phyloP scores from a whole-genome alignment of 257 asterid genomes.

The Scutellaria galericulata region DNA sequence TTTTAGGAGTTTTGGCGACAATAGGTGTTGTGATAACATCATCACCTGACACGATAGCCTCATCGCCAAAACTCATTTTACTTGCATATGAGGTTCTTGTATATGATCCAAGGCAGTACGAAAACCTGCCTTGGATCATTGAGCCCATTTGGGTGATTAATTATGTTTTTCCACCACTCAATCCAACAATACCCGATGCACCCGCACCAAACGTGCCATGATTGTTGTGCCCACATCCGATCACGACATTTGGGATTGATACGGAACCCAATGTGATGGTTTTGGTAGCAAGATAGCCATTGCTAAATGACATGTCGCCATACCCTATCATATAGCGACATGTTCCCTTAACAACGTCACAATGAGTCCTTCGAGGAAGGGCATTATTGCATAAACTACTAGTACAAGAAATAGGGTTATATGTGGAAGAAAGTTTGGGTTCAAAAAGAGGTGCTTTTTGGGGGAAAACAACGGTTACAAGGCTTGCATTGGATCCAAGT shows the following conservation, averaged over 20 bases:
- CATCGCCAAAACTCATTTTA: constrained; percentile 46
- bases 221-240: constrained; percentile 44
- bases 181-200: constrained; percentile 46
- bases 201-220: constrained; percentile 28
- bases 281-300: constrained; percentile 38
- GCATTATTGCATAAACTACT: constrained; percentile 11
- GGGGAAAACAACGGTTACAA: constrained; percentile 45
- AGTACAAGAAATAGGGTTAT: constrained; percentile 23
- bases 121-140: constrained; percentile 34
- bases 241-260: constrained; percentile 21
- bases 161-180: constrained; percentile 43
- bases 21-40: constrained; percentile 42
- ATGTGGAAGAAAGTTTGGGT: constrained; percentile 46
- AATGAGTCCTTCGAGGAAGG: background rate
- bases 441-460: constrained; percentile 47
- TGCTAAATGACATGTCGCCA: constrained; percentile 33
- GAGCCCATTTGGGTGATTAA: constrained; percentile 40
- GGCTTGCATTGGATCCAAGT: constrained; percentile 70
- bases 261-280: constrained; percentile 36
- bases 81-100: constrained; percentile 4
- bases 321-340: constrained; percentile 28
- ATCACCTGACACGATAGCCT: constrained; percentile 28
- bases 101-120: constrained; percentile 44
- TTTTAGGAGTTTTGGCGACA: no score
- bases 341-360: background rate